Conservation (phyloP, 148 eudicot genomes). For the Euryodendron excelsum region DNA sequence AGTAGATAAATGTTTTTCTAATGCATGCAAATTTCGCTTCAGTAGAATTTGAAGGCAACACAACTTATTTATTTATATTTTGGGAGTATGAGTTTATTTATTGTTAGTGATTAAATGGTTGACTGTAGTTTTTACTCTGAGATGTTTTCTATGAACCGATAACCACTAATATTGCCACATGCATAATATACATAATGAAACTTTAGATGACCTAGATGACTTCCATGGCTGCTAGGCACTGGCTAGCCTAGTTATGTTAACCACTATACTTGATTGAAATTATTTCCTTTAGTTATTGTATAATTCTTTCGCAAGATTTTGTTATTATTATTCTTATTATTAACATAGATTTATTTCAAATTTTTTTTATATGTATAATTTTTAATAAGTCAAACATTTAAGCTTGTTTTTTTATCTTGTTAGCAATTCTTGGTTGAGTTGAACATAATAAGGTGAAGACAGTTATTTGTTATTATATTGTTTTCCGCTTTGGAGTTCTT, state of each 20-base stretch:
- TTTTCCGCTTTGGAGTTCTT: constrained; percentile 13
- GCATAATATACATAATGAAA: not conserved
- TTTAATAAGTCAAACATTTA: not conserved
- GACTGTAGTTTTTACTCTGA: not conserved
- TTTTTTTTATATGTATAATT: too few relatives aligned
- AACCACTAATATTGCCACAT: not conserved
- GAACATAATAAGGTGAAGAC: not conserved
- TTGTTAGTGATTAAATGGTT: not conserved
- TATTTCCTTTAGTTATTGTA: constrained; percentile 1
- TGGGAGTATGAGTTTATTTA: not conserved
- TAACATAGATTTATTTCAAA: too few relatives aligned
- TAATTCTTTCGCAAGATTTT: not conserved
- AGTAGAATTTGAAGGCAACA: not conserved
- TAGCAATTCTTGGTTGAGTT: constrained; percentile 5
- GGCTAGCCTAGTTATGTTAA: not conserved
- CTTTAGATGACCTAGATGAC: not conserved
- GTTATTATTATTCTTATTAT: too few relatives aligned
- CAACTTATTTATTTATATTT: not conserved
- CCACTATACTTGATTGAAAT: not conserved
- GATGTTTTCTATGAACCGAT: not conserved
- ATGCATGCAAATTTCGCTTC: not conserved
- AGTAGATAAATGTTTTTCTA: not conserved
- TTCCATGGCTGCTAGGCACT: not conserved
- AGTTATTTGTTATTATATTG: not conserved
- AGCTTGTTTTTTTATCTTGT: not conserved